Evolutionary conservation across 768 basidiomycete genomes (phyloP).

Genomic region (Termitomyces sp.): DNA sequence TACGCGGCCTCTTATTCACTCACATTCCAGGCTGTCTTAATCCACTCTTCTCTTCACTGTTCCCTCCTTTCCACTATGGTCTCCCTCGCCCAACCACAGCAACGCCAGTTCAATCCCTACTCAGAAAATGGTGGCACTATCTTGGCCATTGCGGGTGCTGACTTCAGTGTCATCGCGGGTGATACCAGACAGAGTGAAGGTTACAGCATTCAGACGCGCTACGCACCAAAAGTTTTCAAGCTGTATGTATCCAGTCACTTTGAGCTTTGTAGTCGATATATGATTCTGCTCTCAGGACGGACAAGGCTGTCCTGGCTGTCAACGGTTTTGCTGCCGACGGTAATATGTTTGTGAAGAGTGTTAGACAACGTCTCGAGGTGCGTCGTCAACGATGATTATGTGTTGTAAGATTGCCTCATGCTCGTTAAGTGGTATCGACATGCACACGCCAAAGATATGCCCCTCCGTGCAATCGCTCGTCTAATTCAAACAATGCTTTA

Average conservation of each 20-base stretch:
- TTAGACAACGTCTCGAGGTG: conserved; percentile 94
- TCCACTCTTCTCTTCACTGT: conserved; percentile 14
- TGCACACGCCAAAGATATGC: conserved; percentile 96
- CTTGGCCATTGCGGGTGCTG: conserved; percentile 89
- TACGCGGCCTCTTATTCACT: conserved; percentile 36
- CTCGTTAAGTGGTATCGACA: conserved; percentile 87
- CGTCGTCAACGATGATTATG: conserved; percentile 17
- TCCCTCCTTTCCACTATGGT: conserved; percentile 26
- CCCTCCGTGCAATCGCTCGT: conserved; percentile 94
- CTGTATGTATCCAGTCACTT: conserved; percentile 50
- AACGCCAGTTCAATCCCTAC: conserved; percentile 82
- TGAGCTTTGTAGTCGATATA: neutral
- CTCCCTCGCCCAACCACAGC: conserved; percentile 35
- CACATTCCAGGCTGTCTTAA: conserved; percentile 20
- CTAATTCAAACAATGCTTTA: conserved; percentile 99
- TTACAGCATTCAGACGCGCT: conserved; percentile 97
- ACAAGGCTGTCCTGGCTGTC: conserved; percentile 88
- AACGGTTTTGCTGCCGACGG: conserved; percentile 98
- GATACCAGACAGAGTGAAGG: conserved; percentile 97
- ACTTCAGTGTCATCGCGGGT: conserved; percentile 92
- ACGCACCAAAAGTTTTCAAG: conserved; percentile 92
- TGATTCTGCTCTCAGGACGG: conserved; percentile 52
- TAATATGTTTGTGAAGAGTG: conserved; percentile 95
- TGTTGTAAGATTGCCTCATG: neutral
- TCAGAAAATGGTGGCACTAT: conserved; percentile 94